Evolutionary conservation across 148 eudicot species (phyloP), one percentile per base, ranked within the genome.

Genomic region (Polygonum aviculare): DNA sequence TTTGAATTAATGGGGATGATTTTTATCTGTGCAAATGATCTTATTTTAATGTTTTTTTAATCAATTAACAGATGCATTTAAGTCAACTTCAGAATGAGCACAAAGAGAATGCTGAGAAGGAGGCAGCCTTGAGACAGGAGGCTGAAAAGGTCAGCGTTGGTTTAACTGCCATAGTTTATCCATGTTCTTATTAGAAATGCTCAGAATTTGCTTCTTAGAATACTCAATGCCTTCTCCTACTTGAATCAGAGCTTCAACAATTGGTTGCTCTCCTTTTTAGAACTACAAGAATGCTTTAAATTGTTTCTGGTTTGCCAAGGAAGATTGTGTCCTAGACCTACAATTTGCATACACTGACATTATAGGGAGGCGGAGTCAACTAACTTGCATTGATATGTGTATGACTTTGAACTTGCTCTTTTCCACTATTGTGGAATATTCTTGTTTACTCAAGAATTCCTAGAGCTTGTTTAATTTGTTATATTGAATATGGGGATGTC

Each of bases 81-180:
- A 88, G 87, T 84, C 97, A 96, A 88, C 80, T 87, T 51, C 98
- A 93, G 84, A 87, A 74, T 79, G 97, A 91, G 75, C 90, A 88
- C 82, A 91, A 90, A 84, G 98, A 87, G 77, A 91, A 78, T 87
- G 87, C 91, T 76, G 93, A 91, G 76, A 91, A 84, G 76, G 98
- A 96, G 85, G 80, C 75, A 67, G 78, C 90, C 48, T 77, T 88
- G 73, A 86, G 87, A 76, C 81, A 80, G 80, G 92, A 91, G 75
- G 80, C 83, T 26, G 96, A 92, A 75, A 89, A 85, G 90, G 93
- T 89, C 73, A 36, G 74, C 74, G 9, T 70, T 33, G 22, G 22
- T 57, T 57, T 19, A 21, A 57, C 11, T 57, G 7, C 63, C 22
- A 19, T 12, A 57, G 63, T 57, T 21, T 22, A 57, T 57, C 63